Percentiles rank a stretch among this genome's conserved stretches.
phyloP scores from a whole-genome alignment of 257 asterid genomes.

The Solanum infundibuliforme region DNA sequence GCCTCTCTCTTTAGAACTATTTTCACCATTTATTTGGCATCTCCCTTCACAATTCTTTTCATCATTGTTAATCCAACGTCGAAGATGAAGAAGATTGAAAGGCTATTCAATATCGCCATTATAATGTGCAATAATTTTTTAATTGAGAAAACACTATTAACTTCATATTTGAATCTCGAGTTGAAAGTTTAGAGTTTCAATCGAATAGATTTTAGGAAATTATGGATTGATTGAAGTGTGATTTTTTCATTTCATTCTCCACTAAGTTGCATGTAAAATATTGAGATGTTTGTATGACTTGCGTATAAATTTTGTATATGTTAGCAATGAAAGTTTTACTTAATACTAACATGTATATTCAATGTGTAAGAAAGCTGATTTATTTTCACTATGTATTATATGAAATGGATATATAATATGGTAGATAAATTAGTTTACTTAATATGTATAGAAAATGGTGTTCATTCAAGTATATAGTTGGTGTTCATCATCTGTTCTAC shows the following conservation, averaged over 20 bases:
- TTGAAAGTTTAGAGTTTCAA: too few species aligned
- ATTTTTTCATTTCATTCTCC: too few species aligned
- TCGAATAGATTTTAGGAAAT: too few species aligned
- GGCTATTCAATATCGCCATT: too few species aligned
- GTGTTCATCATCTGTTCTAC: too few species aligned
- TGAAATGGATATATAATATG: background rate
- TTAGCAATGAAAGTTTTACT: background rate
- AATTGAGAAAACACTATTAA: too few species aligned
- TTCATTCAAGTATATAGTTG: background rate
- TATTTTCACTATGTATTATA: too few species aligned
- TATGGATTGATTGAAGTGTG: too few species aligned
- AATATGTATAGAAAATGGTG: background rate
- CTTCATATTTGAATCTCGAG: too few species aligned
- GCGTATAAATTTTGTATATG: background rate
- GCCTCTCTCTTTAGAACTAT: background rate
- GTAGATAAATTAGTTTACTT: too few species aligned
- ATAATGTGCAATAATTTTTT: too few species aligned
- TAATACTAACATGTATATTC: background rate
- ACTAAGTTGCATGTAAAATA: background rate
- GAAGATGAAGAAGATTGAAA: background rate
- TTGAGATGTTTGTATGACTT: background rate
- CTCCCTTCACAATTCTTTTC: background rate
- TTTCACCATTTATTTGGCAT: too few species aligned
- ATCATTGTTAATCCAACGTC: background rate
- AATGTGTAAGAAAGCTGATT: background rate